Base-by-base conservation (phyloP, 2,329 filamentous ascomycete species). In the Exophiala spinifera region DNA sequence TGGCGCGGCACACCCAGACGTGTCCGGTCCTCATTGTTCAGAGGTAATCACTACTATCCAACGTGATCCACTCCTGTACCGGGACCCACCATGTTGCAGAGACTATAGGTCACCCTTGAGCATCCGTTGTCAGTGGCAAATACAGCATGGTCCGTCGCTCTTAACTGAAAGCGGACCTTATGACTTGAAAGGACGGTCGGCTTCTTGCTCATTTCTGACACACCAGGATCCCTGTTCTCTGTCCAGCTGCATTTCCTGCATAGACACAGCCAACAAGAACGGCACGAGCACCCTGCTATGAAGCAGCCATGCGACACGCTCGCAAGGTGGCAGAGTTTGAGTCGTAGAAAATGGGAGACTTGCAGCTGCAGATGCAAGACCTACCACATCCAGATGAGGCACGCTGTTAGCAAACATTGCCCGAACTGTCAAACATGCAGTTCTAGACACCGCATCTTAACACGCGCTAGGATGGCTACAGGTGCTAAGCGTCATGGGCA, bases 311-410 rank as follows among this genome's bases (percentile, higher is more conserved):
- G 14, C 25, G 23, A 1, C 21, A 13, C 21, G 44, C 5, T 25
- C 40, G 46, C 43, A 49, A 50, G 33, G 51, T 60, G 57, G 46
- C 50, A 46, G 15, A 23, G n/a, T 49, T 19, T 56, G 53, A 56
- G 53, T 56, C 50, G 57, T 55, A 15, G 47, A 40, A 3, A 17
- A 11, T 10, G 40, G 3, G 36, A 39, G 53, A 50, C 53, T 50
- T 51, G 53, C 51, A 47, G 13, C 31, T 39, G 44, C 4, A 43
- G 15, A 13, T 36, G 33, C n/a, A 13, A 36, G 33, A 4, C 3
- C 33, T 11, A 36, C 33, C 33, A 36, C 33, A 36, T 13, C n/a
- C 4, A 10, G 4, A 36, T 36, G 33, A 36, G 33, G 33, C 33
- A 14, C 23, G 23, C 23, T 7, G 23, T 7, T 25, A 25, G 4